Evolutionary conservation across 306 rosid species (phyloP).

Genomic region (Psophocarpus tetragonolobus): DNA sequence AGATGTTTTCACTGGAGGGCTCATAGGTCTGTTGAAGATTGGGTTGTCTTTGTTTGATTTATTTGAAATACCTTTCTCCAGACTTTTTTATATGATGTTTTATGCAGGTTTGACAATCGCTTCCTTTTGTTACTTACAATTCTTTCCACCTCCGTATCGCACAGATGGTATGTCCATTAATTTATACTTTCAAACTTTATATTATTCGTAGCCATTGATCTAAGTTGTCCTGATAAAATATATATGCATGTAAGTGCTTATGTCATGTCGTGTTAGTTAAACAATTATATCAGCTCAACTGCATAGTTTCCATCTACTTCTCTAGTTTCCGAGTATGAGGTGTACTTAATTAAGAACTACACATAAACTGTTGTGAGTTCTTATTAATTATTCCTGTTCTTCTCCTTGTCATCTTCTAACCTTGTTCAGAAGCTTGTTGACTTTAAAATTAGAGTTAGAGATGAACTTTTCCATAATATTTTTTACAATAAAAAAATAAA

Average conservation of each 20-base stretch:
- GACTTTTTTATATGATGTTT: conserved; percentile 27
- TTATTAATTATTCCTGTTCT: background rate
- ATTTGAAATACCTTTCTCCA: background rate
- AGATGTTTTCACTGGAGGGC: conserved; percentile 73
- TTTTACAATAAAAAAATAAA: no score
- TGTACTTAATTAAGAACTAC: background rate
- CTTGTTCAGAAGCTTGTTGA: background rate
- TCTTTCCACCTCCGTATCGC: conserved; percentile 80
- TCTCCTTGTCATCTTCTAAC: background rate
- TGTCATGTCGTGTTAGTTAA: background rate
- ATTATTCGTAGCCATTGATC: background rate
- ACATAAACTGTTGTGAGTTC: background rate
- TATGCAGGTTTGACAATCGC: conserved; percentile 64
- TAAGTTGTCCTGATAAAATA: background rate
- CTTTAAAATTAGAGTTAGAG: background rate
- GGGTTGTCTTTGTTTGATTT: conserved; percentile 2
- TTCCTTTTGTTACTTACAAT: conserved; percentile 88
- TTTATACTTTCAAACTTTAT: background rate
- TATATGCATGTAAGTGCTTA: background rate
- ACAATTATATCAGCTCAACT: background rate
- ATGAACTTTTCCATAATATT: no score
- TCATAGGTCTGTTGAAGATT: conserved; percentile 50
- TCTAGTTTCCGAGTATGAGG: background rate
- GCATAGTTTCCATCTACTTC: background rate
- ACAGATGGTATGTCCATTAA: conserved; percentile 53